Conservation (phyloP, 164 flowering plant species). For the Kalanchoe fedtschenkoi region DNA sequence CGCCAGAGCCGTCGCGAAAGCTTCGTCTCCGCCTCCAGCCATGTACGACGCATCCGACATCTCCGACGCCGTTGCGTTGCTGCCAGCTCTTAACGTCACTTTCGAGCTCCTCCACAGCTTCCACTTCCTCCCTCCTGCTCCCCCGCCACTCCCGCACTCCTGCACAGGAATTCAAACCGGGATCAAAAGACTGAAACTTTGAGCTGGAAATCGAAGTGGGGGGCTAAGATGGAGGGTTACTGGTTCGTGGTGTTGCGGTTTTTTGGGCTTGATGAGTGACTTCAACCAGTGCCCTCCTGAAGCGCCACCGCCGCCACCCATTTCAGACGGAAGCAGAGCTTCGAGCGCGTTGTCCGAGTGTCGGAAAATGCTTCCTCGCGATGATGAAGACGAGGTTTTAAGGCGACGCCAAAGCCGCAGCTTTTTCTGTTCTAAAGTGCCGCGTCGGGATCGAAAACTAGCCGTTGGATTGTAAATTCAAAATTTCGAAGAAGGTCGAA, state of each 20-base stretch:
- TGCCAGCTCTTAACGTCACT: slow-evolving; percentile 21
- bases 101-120: slow-evolving; percentile 55
- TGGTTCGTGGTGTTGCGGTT: slow-evolving; percentile 15
- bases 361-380: too few relatives aligned
- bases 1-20: not conserved
- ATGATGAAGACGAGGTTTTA: not conserved
- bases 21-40: slow-evolving; percentile 9
- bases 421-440: too few relatives aligned
- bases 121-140: slow-evolving; percentile 47
- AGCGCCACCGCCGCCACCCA: slow-evolving; percentile 37
- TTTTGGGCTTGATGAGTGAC: slow-evolving; percentile 45
- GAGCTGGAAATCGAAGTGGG: not conserved
- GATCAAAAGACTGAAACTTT: not conserved
- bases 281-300: slow-evolving; percentile 89
- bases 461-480: slow-evolving; percentile 1
- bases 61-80: not conserved
- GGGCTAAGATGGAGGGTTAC: not conserved
- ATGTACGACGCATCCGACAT: slow-evolving; percentile 20
- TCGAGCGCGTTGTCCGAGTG: too few relatives aligned
- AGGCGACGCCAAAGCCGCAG: not conserved
- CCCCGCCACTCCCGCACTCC: slow-evolving; percentile 29
- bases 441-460: not conserved
- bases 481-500: not conserved
- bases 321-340: not conserved
- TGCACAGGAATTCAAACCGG: slow-evolving; percentile 6